Evolutionary conservation across 176 grass and related monocot species (phyloP).

Genomic region (Lolium perenne): DNA sequence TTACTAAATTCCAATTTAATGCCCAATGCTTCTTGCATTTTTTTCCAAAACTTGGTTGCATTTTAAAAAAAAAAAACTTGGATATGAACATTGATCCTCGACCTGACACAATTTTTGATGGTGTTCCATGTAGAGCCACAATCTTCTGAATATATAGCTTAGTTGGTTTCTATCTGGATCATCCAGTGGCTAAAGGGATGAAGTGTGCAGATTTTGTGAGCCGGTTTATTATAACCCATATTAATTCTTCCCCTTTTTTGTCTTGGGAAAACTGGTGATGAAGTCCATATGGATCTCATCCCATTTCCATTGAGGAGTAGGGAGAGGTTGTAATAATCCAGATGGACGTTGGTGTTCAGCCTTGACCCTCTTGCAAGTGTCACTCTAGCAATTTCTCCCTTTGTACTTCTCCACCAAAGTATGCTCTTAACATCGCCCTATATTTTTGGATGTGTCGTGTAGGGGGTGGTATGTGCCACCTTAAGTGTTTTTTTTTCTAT

Average conservation of each 20-base stretch:
- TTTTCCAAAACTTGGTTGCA: neutral
- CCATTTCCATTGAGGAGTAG: neutral
- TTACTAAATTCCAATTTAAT: neutral
- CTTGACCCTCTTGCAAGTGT: neutral
- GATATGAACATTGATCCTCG: no score
- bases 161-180: neutral
- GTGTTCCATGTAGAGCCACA: no score
- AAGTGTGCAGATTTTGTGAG: neutral
- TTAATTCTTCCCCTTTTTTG: neutral
- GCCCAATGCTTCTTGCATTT: neutral
- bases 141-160: neutral
- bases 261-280: neutral
- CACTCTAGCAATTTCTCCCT: neutral
- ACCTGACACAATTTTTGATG: no score
- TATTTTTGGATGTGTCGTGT: neutral
- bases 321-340: neutral
- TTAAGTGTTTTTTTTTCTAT: neutral
- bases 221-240: neutral
- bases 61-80: no score
- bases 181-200: neutral
- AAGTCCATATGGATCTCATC: neutral
- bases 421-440: neutral
- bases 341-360: neutral
- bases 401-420: neutral
- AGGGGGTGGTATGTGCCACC: neutral